A percentile compares a stretch with the other conserved stretches of the same genome.
phyloP scores from a whole-genome alignment of 805 yeast species.

The Nakazawaea ishiwadae region DNA sequence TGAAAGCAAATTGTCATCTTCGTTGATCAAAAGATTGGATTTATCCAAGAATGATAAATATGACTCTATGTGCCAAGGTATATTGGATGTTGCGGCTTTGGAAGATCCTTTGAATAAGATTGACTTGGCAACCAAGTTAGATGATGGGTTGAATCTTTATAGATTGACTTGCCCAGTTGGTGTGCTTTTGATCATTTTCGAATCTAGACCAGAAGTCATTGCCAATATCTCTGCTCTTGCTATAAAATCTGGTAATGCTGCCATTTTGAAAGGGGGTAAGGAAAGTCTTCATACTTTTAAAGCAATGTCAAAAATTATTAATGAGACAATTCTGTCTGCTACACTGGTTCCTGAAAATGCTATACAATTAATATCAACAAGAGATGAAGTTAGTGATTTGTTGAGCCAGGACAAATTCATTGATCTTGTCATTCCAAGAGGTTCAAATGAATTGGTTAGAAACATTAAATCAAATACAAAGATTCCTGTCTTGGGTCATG shows the following conservation, averaged over 20 bases:
- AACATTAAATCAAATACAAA: conserved; percentile 82
- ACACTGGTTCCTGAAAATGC: conserved; percentile 79
- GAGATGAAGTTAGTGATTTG: conserved; percentile 85
- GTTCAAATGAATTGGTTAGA: conserved; percentile 89
- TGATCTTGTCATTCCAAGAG: conserved; percentile 95
- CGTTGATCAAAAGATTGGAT: conserved; percentile 82
- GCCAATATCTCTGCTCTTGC: conserved; percentile 96
- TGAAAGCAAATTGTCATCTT: conserved; percentile 53
- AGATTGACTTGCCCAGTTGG: conserved; percentile 94
- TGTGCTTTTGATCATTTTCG: conserved; percentile 86
- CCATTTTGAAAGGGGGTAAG: conserved; percentile 95
- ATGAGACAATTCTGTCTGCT: conserved; percentile 43
- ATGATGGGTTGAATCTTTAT: conserved; percentile 80
- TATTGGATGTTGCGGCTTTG: conserved; percentile 81
- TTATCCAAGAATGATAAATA: conserved; percentile 77
- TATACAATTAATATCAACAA: conserved; percentile 80
- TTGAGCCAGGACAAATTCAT: conserved; percentile 83
- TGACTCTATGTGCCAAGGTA: conserved; percentile 92
- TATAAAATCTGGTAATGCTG: conserved; percentile 94
- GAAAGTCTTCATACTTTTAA: conserved; percentile 84
- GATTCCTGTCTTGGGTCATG: conserved; percentile 97
- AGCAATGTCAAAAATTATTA: conserved; percentile 71
- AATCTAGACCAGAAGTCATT: conserved; percentile 96
- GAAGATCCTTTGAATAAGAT: conserved; percentile 92
- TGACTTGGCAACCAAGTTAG: conserved; percentile 78